Conservation (phyloP, 208 protist species). For the Zelonia costaricensis region DNA sequence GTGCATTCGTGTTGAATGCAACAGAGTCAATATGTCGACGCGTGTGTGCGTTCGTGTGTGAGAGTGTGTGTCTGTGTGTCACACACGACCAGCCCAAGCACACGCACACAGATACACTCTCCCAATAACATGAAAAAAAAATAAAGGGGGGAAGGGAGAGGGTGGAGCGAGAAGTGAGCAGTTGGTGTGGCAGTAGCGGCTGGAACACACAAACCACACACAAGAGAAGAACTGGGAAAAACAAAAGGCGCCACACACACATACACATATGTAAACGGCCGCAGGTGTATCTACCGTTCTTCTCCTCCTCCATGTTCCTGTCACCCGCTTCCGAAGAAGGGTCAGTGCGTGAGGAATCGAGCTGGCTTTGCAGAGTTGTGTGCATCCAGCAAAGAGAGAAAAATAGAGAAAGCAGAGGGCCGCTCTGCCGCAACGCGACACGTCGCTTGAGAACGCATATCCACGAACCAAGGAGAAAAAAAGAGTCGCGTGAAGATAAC, state of each 20-base stretch:
- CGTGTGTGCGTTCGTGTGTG: not conserved
- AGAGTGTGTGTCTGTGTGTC: not conserved
- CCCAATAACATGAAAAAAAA: constrained; percentile 1
- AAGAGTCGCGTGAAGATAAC: too few relatives aligned
- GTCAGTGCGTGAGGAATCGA: too few relatives aligned
- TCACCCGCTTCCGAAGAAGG: too few relatives aligned
- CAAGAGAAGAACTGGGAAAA: not conserved
- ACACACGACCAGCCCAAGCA: not conserved
- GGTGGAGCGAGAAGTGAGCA: not conserved
- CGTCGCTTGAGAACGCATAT: too few relatives aligned
- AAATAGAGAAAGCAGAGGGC: too few relatives aligned
- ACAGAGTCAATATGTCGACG: not conserved
- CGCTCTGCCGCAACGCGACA: too few relatives aligned
- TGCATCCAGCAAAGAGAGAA: too few relatives aligned
- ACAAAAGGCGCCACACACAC: not conserved
- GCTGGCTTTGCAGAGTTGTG: too few relatives aligned
- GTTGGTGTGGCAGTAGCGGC: not conserved
- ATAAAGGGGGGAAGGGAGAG: not conserved
- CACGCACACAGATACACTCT: not conserved
- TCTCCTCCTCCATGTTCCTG: too few relatives aligned
- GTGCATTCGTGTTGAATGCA: too few relatives aligned
- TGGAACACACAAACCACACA: not conserved
- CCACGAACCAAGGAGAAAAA: too few relatives aligned
- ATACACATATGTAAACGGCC: not conserved
- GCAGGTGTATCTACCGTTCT: too few relatives aligned